Evolutionary conservation across 192 early-diverging fungal species (phyloP).

Genomic region (Backusella liffmaniae): DNA sequence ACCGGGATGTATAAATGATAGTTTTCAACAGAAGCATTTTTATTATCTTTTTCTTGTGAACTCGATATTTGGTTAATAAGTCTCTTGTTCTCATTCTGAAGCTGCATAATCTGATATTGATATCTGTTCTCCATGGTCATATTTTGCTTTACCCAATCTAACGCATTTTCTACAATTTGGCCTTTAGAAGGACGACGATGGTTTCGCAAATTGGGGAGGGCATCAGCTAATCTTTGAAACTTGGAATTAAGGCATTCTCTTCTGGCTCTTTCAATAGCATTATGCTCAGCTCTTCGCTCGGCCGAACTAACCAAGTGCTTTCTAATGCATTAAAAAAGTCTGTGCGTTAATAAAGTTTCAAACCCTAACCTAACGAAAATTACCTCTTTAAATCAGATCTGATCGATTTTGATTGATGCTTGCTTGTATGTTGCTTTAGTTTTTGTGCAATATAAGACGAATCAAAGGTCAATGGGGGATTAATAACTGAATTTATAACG

Average conservation of each 20-base stretch:
- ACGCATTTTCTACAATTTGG: slow-evolving; percentile 73
- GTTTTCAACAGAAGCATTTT: neutral
- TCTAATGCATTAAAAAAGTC: slow-evolving; percentile 3
- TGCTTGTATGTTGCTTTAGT: neutral
- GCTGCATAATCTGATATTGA: slow-evolving; percentile 16
- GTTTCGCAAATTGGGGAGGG: slow-evolving; percentile 63
- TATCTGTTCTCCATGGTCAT: slow-evolving; percentile 7
- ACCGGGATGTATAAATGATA: neutral
- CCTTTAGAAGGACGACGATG: slow-evolving; percentile 77
- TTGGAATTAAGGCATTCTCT: slow-evolving; percentile 74
- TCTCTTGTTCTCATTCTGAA: slow-evolving; percentile 9
- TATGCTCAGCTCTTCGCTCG: slow-evolving; percentile 64
- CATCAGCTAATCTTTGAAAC: slow-evolving; percentile 75
- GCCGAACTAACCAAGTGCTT: neutral
- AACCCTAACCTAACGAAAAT: neutral
- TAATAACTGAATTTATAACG: neutral
- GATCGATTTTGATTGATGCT: neutral
- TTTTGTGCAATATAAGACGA: neutral
- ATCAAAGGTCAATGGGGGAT: neutral
- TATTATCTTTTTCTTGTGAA: neutral
- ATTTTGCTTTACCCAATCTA: slow-evolving; percentile 51
- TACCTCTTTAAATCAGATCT: neutral
- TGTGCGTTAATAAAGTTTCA: slow-evolving; percentile 6
- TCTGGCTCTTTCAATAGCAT: slow-evolving; percentile 74
- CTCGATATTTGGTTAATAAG: neutral